A percentile compares a stretch with the other conserved stretches of the same genome.
These are phyloP conservation scores for Diaporthe citriasiana DNA, from an alignment of 2,329 filamentous ascomycete species.

Conservation along the genomic window DNA sequence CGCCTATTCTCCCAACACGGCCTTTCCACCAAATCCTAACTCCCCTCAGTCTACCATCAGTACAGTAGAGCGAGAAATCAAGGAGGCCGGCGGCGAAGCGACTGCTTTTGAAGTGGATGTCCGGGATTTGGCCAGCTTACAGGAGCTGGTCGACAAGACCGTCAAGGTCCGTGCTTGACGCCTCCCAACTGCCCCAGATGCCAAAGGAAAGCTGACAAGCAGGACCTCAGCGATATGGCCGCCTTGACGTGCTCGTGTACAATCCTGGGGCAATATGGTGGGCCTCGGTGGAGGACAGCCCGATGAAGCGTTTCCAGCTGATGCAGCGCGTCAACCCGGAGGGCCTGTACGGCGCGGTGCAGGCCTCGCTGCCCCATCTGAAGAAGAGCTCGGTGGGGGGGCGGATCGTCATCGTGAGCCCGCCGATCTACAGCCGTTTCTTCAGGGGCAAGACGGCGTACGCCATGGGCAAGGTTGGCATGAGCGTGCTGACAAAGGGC, in stretches of 20 bases:
- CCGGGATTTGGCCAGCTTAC: conserved; percentile 72
- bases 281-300: conserved; percentile 80
- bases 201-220: background rate
- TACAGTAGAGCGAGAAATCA: conserved; percentile 83
- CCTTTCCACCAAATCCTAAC: conserved; percentile 84
- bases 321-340: conserved; percentile 83
- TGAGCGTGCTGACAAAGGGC: conserved; percentile 86
- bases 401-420: conserved; percentile 82
- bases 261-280: conserved; percentile 91
- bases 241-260: conserved; percentile 83
- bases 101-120: conserved; percentile 79
- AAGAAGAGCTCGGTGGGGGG: conserved; percentile 64
- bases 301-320: conserved; percentile 81
- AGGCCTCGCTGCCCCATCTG: conserved; percentile 78
- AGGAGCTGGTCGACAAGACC: conserved; percentile 70
- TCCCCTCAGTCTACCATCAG: conserved; percentile 82
- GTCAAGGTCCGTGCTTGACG: conserved; percentile 54
- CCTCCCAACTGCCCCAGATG: background rate
- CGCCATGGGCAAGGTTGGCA: conserved; percentile 82
- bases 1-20: conserved; percentile 60
- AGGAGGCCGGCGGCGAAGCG: conserved; percentile 72
- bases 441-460: conserved; percentile 90
- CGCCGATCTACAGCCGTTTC: conserved; percentile 88
- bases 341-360: conserved; percentile 80
- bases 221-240: conserved; percentile 63